Conservation (phyloP, 768 basidiomycete genomes). For the Boletus rubroflammeus region DNA sequence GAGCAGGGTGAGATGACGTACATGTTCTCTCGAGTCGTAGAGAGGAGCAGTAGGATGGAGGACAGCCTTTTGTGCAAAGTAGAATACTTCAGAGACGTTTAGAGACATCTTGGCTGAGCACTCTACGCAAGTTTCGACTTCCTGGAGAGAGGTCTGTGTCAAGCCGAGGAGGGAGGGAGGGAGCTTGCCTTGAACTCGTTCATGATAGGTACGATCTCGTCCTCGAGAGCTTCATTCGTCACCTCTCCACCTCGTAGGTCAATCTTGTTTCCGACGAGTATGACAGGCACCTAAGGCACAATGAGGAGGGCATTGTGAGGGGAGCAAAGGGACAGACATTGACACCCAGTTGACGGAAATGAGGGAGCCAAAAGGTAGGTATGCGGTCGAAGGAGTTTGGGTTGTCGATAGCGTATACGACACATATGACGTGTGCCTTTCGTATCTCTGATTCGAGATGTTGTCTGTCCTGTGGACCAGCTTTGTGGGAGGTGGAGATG, state of each 20-base stretch:
- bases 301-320: constrained; percentile 4
- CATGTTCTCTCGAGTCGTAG: constrained; percentile 95
- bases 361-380: constrained; percentile 96
- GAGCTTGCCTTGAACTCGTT: constrained; percentile 88
- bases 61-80: constrained; percentile 97
- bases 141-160: constrained; percentile 45
- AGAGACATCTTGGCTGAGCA: constrained; percentile 88
- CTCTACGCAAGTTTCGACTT: constrained; percentile 98
- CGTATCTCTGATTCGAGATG: constrained; percentile 95
- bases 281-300: constrained; percentile 77
- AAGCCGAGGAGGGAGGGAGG: not conserved
- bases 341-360: constrained; percentile 91
- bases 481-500: constrained; percentile 39
- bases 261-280: constrained; percentile 98
- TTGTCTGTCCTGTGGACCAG: constrained; percentile 76
- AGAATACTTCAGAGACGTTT: constrained; percentile 96
- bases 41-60: constrained; percentile 94
- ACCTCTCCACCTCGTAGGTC: constrained; percentile 91
- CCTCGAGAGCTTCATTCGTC: constrained; percentile 90
- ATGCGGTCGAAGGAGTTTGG: constrained; percentile 96
- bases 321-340: constrained; percentile 57
- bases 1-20: constrained; percentile 36
- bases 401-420: constrained; percentile 96
- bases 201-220: constrained; percentile 96
- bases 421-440: constrained; percentile 96